A percentile compares a stretch with the other conserved stretches of the same genome.
These are phyloP conservation scores for Pseudocercospora vitis DNA, from an alignment of 2,329 filamentous ascomycete genomes.

Conservation along the genomic window DNA sequence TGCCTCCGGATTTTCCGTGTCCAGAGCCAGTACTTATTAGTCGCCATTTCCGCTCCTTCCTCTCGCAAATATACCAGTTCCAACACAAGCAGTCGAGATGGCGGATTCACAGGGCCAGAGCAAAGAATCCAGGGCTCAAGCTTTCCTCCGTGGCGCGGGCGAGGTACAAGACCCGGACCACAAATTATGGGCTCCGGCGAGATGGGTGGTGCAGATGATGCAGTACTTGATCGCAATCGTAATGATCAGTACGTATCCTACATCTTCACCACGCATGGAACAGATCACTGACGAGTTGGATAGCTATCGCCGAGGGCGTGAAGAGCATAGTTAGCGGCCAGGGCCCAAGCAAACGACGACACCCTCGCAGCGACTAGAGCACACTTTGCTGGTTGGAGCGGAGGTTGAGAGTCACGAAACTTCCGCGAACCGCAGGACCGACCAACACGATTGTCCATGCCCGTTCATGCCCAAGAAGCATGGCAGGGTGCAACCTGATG, in stretches of 20 bases:
- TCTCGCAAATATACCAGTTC: not conserved
- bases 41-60: not conserved
- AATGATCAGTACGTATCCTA: conserved; percentile 30
- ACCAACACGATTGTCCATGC: conserved; percentile 13
- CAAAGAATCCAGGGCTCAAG: conserved; percentile 24
- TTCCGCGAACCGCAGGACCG: not conserved
- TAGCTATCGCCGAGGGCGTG: conserved; percentile 29
- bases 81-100: conserved; percentile 1
- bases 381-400: no score
- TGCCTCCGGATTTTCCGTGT: conserved; percentile 12
- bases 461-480: conserved; percentile 11
- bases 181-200: conserved; percentile 31
- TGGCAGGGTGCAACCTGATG: conserved; percentile 5
- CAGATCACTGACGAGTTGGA: not conserved
- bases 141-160: conserved; percentile 31
- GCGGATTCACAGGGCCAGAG: conserved; percentile 7
- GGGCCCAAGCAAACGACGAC: conserved; percentile 16
- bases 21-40: not conserved
- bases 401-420: conserved; percentile 4
- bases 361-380: conserved; percentile 3
- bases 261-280: not conserved
- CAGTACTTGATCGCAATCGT: conserved; percentile 32
- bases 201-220: conserved; percentile 30
- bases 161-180: conserved; percentile 30
- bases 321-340: conserved; percentile 27